These are phyloP conservation scores for Cardamine chenopodiifolia DNA, from an alignment of 345 rosid species.

Conservation along the genomic window DNA sequence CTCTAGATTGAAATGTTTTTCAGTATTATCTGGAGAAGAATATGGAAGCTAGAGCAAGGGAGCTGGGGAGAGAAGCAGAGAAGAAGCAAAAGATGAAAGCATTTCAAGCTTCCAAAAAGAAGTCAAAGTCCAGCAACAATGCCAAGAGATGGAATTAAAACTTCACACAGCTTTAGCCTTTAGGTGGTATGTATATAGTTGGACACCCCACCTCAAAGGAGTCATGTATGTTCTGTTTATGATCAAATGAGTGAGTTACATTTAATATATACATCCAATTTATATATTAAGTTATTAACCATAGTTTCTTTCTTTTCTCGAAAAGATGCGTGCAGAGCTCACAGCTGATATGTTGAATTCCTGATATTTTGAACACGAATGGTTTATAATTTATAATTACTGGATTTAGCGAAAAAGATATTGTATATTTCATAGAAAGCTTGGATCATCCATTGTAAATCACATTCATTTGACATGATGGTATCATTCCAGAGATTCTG, in stretches of 20 bases:
- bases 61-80: conserved; percentile 76
- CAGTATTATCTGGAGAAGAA: conserved; percentile 96
- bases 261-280: no score
- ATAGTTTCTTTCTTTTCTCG: no score
- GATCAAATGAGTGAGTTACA: no score
- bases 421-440: conserved; percentile 11
- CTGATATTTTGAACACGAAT: no score
- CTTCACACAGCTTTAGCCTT: conserved; percentile 2
- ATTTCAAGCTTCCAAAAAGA: conserved; percentile 78
- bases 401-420: background rate
- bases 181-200: background rate
- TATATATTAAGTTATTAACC: no score
- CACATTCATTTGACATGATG: conserved; percentile 11
- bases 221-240: no score
- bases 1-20: background rate
- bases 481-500: background rate
- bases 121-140: conserved; percentile 70
- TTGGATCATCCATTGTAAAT: conserved; percentile 14
- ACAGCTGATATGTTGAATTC: no score
- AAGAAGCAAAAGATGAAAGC: conserved; percentile 85
- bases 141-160: conserved; percentile 82
- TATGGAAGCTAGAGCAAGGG: conserved; percentile 74
- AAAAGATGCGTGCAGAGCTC: no score
- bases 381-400: no score
- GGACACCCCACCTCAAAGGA: no score